Base-by-base conservation (phyloP, 2,329 filamentous ascomycete species). In the Fusarium sp. region DNA sequence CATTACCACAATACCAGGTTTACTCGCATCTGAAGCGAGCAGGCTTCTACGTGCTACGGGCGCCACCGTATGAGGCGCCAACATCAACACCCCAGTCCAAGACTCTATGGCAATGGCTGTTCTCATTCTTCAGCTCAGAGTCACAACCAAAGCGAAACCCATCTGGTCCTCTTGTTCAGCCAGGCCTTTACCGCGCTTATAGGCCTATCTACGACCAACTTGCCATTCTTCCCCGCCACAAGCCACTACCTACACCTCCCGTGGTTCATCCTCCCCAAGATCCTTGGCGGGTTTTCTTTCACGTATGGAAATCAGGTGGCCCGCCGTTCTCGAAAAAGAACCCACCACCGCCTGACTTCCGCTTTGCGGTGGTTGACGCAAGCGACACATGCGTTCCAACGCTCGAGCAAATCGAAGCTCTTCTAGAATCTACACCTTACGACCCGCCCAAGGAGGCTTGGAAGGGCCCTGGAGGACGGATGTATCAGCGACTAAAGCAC, bases 1-100 rank as follows among this genome's bases (percentile, higher is more conserved):
- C 86, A 15, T 84, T 98, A 66, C 94, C 97, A 74, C 90, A 94
- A 77, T 98, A 94, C 76, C 93, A 93, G 55, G 95, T 98, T 33
- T 99, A 95, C 80, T 88, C 94, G 2, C 92, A 94, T 59, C 84
- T 99, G 76, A 96, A 92, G 79, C 88, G 96, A 56, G 85, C 89
- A 39, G 95, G 96, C 23, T 98, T 97, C 83, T 89, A 92, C 55
- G 89, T 98, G 23, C 85, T 92, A 67, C 89, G 95, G 60, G 93
- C 93, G 4, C 88, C 88, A 56, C 80, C 77, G 15, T 61, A 72
- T 56, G 60, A 73, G 72, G 39, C 73, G 68, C 46, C 56, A 45
- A 51, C 66, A 19, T 68, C 74, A 49, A 51, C 66, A 19, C 68
- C 74, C 9, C 46, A 73, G 19, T 72, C 75, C 10, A 63, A 76